Base-by-base conservation (phyloP, 2,329 filamentous ascomycete species). In the Alternaria conjuncta region DNA sequence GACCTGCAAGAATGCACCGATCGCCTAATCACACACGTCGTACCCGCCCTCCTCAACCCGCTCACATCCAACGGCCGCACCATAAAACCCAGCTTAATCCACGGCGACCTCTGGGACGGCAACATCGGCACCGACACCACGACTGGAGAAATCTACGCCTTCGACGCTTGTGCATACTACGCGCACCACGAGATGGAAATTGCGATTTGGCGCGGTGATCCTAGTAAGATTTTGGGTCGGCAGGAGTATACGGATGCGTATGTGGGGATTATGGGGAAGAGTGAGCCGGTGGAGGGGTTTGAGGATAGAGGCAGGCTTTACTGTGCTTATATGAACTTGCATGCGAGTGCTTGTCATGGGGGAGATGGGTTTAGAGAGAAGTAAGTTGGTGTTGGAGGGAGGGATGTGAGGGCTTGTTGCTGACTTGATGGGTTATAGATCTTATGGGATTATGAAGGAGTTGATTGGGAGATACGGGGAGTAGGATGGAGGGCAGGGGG, bases 1-100 rank as follows among this genome's bases (percentile, higher is more conserved):
- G 15, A 41, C 2, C 36, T 41, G 5, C 36, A 41, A 5, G 36
- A 41, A 41, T 41, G 36, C 2, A 41, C 36, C 3, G 36, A 18
- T 18, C 36, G 36, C 15, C n/a, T 41, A 0, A 41, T 41, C 9
- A 3, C n/a, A 3, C n/a, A 18, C 9, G 36, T 41, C n/a, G 36
- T 41, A 10, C 36, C n/a, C 2, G 36, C 9, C 15, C 36, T 41
- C 3, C 36, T 41, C 8, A 0, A 10, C 8, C 36, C 36, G n/a
- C 36, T 41, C 5, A 41, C 36, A 6, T 1, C 1, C 2, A 0
- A 41, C 4, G n/a, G n/a, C n/a, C 36, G 36, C 36, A 2, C 3
- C 1, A 41, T 41, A 6, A 41, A 41, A 18, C 36, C 36, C 4
- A 9, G 0, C 1, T 9, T 41, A 2, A 41, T 41, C 0, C 36